phyloP scores from a whole-genome alignment of 2,329 filamentous ascomycete genomes.

The Aureobasidium uvarum region DNA sequence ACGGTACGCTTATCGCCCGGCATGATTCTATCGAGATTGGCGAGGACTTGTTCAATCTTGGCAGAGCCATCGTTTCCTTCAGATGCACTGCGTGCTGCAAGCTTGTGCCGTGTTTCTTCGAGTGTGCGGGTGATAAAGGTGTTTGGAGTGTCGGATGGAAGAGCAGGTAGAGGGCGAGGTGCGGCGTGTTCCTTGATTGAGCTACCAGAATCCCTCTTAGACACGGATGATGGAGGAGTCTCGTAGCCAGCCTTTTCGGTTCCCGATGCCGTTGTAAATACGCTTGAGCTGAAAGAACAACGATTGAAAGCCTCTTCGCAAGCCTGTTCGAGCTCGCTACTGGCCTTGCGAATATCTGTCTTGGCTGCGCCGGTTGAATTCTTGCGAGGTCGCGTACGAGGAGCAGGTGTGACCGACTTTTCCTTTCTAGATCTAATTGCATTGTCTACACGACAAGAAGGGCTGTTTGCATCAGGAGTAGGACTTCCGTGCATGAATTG shows the following conservation, averaged over 20 bases:
- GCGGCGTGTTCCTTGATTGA: constrained; percentile 37
- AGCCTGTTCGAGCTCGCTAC: constrained; percentile 79
- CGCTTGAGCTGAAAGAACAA: constrained; percentile 55
- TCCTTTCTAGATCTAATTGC: constrained; percentile 40
- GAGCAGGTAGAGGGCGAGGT: constrained; percentile 48
- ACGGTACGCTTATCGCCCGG: constrained; percentile 43
- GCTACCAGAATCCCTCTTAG: constrained; percentile 33
- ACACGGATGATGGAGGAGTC: constrained; percentile 54
- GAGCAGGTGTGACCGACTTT: constrained; percentile 33
- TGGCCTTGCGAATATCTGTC: constrained; percentile 80
- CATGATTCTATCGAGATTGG: constrained; percentile 41
- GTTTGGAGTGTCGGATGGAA: constrained; percentile 50
- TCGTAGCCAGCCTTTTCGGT: constrained; percentile 46
- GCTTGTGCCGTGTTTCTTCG: constrained; percentile 57
- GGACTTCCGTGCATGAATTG: constrained; percentile 30
- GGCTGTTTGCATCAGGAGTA: constrained; percentile 32
- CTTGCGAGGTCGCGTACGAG: constrained; percentile 40
- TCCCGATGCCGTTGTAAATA: constrained; percentile 37
- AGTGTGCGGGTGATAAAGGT: constrained; percentile 56
- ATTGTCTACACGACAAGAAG: constrained; percentile 35
- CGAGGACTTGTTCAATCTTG: constrained; percentile 60
- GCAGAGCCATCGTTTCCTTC: constrained; percentile 45
- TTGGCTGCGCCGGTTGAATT: constrained; percentile 51
- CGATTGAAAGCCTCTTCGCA: constrained; percentile 92
- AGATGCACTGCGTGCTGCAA: constrained; percentile 53